A percentile compares a stretch with the other conserved stretches of the same genome.
phyloP scores from a whole-genome alignment of 345 rosid genomes.

The Orychophragmus violaceus region DNA sequence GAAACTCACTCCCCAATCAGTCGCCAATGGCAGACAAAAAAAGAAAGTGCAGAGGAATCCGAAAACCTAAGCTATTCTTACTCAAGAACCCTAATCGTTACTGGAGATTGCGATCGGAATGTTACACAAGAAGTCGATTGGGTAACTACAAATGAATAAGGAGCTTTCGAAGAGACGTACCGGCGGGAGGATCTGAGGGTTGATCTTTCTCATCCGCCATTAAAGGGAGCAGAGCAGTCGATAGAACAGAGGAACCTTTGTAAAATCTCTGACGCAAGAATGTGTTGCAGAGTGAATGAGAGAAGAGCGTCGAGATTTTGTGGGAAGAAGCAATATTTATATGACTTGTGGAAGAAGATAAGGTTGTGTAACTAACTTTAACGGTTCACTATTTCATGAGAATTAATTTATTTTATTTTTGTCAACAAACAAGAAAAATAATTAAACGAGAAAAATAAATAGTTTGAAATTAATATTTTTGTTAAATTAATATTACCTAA shows the following conservation, averaged over 20 bases:
- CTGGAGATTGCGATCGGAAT: not conserved
- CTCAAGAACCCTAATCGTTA: not conserved
- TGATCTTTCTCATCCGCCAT: conserved; percentile 12
- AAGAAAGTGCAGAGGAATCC: not conserved
- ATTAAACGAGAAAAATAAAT: no score
- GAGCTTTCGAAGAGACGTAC: no score
- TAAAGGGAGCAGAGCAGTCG: not conserved
- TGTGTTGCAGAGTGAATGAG: not conserved
- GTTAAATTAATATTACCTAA: no score
- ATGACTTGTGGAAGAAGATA: conserved; percentile 9
- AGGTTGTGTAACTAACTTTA: not conserved
- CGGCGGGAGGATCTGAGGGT: no score
- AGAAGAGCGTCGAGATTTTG: not conserved
- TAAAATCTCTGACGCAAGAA: not conserved
- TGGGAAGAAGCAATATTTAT: not conserved
- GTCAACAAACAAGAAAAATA: no score
- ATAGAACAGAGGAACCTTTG: not conserved
- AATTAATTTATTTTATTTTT: no score
- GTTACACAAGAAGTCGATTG: not conserved
- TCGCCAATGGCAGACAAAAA: not conserved
- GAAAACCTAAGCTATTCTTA: not conserved
- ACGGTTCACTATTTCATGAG: not conserved
- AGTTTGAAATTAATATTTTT: no score
- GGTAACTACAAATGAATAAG: not conserved
- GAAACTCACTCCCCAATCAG: not conserved